A percentile compares a stretch with the other conserved stretches of the same genome.
phyloP scores from a whole-genome alignment of 2,329 filamentous ascomycete genomes.

The Amauroascus niger region DNA sequence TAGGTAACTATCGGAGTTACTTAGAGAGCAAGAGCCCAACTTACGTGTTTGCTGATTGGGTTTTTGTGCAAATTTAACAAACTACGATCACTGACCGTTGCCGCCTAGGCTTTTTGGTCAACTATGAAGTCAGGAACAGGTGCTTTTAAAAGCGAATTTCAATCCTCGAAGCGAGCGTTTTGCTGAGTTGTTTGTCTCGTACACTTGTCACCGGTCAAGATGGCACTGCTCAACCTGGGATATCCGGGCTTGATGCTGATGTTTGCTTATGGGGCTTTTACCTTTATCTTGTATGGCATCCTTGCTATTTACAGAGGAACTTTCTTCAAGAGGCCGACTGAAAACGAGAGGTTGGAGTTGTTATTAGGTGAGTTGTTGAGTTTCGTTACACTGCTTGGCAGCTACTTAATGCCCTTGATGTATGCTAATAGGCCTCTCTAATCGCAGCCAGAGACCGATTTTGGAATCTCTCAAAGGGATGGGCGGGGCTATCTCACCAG shows the following conservation, averaged over 20 bases:
- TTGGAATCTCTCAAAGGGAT: conserved; percentile 45
- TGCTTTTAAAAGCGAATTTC: neutral
- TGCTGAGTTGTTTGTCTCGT: neutral
- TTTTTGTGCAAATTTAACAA: too few species aligned
- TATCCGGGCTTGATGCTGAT: conserved; percentile 10
- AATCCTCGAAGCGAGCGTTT: neutral
- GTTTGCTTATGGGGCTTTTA: conserved; percentile 31
- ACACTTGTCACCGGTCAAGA: neutral
- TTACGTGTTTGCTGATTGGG: too few species aligned
- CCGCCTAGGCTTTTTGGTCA: neutral
- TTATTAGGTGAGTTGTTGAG: conserved; percentile 29
- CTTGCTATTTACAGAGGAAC: conserved; percentile 27
- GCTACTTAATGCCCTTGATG: neutral
- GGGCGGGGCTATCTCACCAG: conserved; percentile 41
- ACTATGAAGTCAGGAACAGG: neutral
- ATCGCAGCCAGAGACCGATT: conserved; percentile 42
- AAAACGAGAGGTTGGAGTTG: conserved; percentile 34
- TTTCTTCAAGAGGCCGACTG: conserved; percentile 31
- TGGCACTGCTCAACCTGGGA: neutral
- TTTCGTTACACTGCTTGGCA: neutral
- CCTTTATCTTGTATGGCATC: conserved; percentile 26
- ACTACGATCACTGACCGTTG: too few species aligned
- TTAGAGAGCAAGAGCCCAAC: neutral
- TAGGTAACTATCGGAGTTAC: too few species aligned
- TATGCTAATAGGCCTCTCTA: neutral